Percentiles rank a stretch among this genome's conserved stretches.
These are phyloP conservation scores for Malassezia obtusa DNA, from an alignment of 1,284 basidiomycete species.

Conservation along the genomic window DNA sequence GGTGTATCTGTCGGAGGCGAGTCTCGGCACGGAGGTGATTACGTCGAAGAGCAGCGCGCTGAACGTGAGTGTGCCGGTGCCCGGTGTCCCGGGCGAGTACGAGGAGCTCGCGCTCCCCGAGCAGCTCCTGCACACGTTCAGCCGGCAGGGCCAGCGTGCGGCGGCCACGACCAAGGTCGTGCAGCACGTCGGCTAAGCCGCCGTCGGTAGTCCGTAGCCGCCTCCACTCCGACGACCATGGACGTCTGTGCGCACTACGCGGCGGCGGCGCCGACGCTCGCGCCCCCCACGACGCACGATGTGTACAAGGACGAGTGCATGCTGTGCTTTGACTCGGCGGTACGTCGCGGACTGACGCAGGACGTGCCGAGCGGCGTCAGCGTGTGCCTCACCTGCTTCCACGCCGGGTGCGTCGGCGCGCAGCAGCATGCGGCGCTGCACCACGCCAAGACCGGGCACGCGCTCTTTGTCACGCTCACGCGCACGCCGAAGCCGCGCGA, in stretches of 20 bases:
- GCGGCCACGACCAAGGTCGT: slow-evolving; percentile 40
- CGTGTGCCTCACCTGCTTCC: slow-evolving; percentile 86
- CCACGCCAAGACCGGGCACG: slow-evolving; percentile 56
- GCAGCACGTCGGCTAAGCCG: slow-evolving; percentile 33
- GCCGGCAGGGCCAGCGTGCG: slow-evolving; percentile 59
- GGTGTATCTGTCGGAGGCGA: slow-evolving; percentile 79
- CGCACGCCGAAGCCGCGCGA: slow-evolving; percentile 59
- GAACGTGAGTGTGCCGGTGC: slow-evolving; percentile 80
- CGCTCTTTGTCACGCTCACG: slow-evolving; percentile 70
- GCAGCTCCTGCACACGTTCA: slow-evolving; percentile 79
- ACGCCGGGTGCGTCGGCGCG: slow-evolving; percentile 55
- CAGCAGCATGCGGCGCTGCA: slow-evolving; percentile 33
- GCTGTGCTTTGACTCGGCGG: slow-evolving; percentile 70
- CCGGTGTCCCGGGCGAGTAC: slow-evolving; percentile 83
- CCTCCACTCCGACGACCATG: background rate
- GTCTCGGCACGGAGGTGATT: slow-evolving; percentile 73
- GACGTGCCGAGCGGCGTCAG: slow-evolving; percentile 64
- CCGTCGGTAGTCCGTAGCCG: background rate
- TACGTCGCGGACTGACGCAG: slow-evolving; percentile 54
- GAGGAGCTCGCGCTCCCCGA: slow-evolving; percentile 85
- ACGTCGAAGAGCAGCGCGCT: slow-evolving; percentile 90
- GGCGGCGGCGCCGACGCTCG: slow-evolving; percentile 24
- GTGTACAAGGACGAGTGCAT: slow-evolving; percentile 82
- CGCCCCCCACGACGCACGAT: slow-evolving; percentile 29
- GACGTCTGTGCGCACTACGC: slow-evolving; percentile 10